Base-by-base conservation (phyloP, 768 basidiomycete genomes). In the Psilocybe cyanescens region DNA sequence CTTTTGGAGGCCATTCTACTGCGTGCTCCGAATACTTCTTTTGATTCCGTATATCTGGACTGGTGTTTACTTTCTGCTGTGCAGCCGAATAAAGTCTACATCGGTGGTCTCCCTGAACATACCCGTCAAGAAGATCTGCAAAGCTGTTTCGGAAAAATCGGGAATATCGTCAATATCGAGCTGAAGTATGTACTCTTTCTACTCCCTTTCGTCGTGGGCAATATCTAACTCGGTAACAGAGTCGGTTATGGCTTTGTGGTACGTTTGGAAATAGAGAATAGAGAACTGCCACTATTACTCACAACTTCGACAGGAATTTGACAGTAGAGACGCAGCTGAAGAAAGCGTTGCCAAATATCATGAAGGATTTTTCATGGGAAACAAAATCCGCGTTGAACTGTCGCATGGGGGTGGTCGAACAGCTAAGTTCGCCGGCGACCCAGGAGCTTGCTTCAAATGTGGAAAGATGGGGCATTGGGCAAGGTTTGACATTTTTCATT, bases 51-150 rank as follows among this genome's bases (percentile, higher is more conserved):
- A 74, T 78, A 74, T 81, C 78, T 83, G 78, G 73, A 82, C 83
- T 79, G 77, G 84, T 86, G 86, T 86, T 88, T 80, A 88, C 83
- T 75, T 81, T 86, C 78, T 85, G 81, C 83, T 81, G 79, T 82
- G 79, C 84, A 94, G 92, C 89, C 92, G 80, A 94, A 93, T 80
- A 95, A 95, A 80, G 89, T 95, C 75, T 95, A 95, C 74, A 87
- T 95, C 72, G 93, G 93, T 72, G 92, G 92, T 66, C 84, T 95
- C 62, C 94, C 93, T 65, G 91, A 93, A 77, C 84, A 92, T 66
- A 94, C 92, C 51, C 89, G 90, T 64, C 84, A 89, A 76, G 91
- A 92, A 78, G 93, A 95, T 70, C 77, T 95, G 29, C 89, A 87
- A 75, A 89, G 83, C 64, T 94, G 94, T 74, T 95, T 95, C 73